Percentiles rank a stretch among this genome's conserved stretches.
These are phyloP conservation scores for Phylloporus sp. DNA, from an alignment of 1,284 basidiomycete species.

Conservation along the genomic window DNA sequence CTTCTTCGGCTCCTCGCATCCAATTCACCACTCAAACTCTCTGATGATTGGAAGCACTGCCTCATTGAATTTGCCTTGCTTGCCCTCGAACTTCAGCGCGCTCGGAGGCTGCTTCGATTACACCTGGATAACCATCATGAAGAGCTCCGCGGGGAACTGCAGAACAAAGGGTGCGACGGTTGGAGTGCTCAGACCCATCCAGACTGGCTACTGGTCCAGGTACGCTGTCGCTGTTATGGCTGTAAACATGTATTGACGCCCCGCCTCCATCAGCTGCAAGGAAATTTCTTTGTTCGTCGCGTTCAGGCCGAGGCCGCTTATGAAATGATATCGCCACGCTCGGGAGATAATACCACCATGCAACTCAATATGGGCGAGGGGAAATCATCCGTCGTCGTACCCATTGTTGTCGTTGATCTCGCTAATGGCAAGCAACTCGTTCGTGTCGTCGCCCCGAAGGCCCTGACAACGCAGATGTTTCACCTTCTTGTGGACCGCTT, in stretches of 20 bases:
- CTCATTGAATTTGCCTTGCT: slow-evolving; percentile 38
- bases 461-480: neutral
- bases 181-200: slow-evolving; percentile 30
- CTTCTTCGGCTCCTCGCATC: slow-evolving; percentile 40
- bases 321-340: slow-evolving; percentile 56
- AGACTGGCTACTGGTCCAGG: slow-evolving; percentile 61
- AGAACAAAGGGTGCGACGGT: slow-evolving; percentile 34
- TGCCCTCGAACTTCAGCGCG: slow-evolving; percentile 44
- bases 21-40: slow-evolving; percentile 10
- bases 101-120: slow-evolving; percentile 28
- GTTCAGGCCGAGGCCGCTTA: slow-evolving; percentile 52
- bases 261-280: slow-evolving; percentile 48
- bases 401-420: neutral
- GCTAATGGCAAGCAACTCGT: slow-evolving; percentile 3
- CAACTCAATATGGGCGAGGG: slow-evolving; percentile 7
- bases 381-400: slow-evolving; percentile 6
- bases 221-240: slow-evolving; percentile 16
- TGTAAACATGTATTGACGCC: neutral
- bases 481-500: slow-evolving; percentile 8
- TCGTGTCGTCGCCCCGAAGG: slow-evolving; percentile 3
- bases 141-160: slow-evolving; percentile 46
- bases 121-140: slow-evolving; percentile 20
- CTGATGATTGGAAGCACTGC: slow-evolving; percentile 37
- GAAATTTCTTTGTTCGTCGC: slow-evolving; percentile 49
- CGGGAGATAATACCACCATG: slow-evolving; percentile 34